Base-by-base conservation (phyloP, 768 basidiomycete species). In the Leccinum sublutescens region DNA sequence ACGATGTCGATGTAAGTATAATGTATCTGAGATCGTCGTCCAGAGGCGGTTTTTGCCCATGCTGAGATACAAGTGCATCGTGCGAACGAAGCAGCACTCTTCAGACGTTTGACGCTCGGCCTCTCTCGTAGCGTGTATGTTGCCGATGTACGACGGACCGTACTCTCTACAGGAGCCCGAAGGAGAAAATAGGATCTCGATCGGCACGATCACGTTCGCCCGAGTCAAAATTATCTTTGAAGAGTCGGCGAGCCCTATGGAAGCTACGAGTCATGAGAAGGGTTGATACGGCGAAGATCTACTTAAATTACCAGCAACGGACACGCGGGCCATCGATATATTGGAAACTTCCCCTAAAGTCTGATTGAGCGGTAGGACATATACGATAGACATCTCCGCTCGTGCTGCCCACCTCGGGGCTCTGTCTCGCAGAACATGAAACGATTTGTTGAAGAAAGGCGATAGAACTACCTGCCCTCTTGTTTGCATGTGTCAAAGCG, bases 31-130 rank as follows among this genome's bases (percentile, higher is more conserved):
- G 29, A 29, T 66, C 33, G 1, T 47, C 0, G 11, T 66, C 29
- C 48, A 60, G 56, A 56, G 49, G 45, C 54, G 54, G 12, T 58
- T 58, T 49, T 21, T n/a, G 4, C 43, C 43, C n/a, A 45, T 63
- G 54, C 47, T 66, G 14, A 3, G 58, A 29, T 66, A 60, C 21
- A 57, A 52, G 31, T 47, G 61, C 8, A 66, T 66, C 53, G 25
- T 33, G 40, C 58, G 58, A 53, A 66, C 64, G 8, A 57, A 33
- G 11, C 0, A 3, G 31, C 31, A 11, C 29, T 31, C 31, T 31
- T 31, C 31, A 31, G 31, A 4, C 27, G 14, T 43, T n/a, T 43
- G 14, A 15, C 12, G 33, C 40, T 11, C 31, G 15, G 21, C 8
- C 10, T 21, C 6, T 47, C 21, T 47, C 12, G 11, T 21, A 47